Conservation (phyloP, 495 filamentous ascomycete species). For the Choiromyces venosus region DNA sequence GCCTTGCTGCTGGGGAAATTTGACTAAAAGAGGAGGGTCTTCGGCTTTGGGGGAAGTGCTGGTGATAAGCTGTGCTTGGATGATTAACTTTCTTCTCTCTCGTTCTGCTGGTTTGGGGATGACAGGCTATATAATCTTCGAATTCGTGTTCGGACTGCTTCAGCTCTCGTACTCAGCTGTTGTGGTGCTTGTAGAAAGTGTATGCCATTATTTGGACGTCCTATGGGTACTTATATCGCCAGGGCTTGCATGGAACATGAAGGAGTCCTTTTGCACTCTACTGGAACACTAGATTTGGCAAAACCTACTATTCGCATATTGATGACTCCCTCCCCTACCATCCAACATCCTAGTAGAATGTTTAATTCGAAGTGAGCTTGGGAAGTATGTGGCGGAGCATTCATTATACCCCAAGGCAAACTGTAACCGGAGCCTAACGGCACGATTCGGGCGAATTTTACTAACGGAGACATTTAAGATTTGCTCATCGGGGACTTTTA, state of each 20-base stretch:
- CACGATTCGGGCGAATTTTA: neutral
- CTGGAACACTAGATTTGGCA: neutral
- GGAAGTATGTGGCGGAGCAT: neutral
- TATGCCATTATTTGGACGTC: neutral
- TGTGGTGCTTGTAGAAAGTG: neutral
- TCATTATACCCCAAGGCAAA: neutral
- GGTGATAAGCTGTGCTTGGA: neutral
- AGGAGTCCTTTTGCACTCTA: neutral
- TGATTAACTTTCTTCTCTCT: neutral
- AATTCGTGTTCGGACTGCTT: neutral
- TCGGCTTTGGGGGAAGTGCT: neutral
- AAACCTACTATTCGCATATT: neutral
- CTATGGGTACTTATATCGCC: neutral
- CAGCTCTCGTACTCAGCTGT: neutral
- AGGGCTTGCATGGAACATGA: neutral
- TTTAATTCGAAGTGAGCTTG: neutral
- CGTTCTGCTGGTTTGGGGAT: neutral
- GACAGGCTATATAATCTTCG: neutral
- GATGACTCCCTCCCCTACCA: neutral
- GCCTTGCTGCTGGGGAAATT: neutral
- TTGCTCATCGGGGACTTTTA: neutral
- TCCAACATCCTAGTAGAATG: neutral
- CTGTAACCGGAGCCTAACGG: neutral
- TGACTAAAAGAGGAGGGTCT: neutral
- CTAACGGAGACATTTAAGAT: neutral